Evolutionary conservation across 768 basidiomycete genomes (phyloP), one percentile per base, ranked within the genome.

Genomic region (Calocera viscosa): DNA sequence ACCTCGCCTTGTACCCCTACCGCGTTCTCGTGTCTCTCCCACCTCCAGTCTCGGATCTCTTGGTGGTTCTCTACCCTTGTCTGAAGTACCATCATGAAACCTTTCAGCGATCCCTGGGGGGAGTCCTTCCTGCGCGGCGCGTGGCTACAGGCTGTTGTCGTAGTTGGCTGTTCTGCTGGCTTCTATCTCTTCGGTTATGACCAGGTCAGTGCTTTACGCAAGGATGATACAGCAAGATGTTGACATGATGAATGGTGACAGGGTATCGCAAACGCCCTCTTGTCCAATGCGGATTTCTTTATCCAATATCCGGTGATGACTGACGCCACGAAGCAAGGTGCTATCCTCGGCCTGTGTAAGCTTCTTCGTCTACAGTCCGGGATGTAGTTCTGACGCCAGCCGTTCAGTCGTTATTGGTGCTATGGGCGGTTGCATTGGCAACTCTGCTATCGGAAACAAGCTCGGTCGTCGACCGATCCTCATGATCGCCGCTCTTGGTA

Each of bases 391-490:
- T 32, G 47, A 66, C 16, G 41, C 43, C 28, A 32, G n/a, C 1
- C 64, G 26, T 60, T 68, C 35, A 14, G 66, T 68, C 65, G 70
- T 70, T 33, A 64, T 70, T 22, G 70, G 70, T 33, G 70, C 70
- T 8, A 41, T 67, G 41, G 11, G 24, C 16, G 70, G 70, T 14
- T 68, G 68, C 67, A 41, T 70, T 33, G 53, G 68, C 26, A 63
- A 64, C 35, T 64, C 49, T 7, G 65, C 41, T 7, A 67, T 70
- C 65, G 70, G 70, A 1, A 70, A 70, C 49, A 16, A 28, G 10
- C 2, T 67, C 24, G 70, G 70, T 2, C 68, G 70, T 8, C 64
- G 70, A 0, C 70, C 70, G 0, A 19, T 68, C 19, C 63, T 70
- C 43, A n/a, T 49, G 5, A 2, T 60, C 14, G 70, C 64, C 16